These are phyloP conservation scores for Phialophora tarda DNA, from an alignment of 2,329 filamentous ascomycete species.

Conservation along the genomic window DNA sequence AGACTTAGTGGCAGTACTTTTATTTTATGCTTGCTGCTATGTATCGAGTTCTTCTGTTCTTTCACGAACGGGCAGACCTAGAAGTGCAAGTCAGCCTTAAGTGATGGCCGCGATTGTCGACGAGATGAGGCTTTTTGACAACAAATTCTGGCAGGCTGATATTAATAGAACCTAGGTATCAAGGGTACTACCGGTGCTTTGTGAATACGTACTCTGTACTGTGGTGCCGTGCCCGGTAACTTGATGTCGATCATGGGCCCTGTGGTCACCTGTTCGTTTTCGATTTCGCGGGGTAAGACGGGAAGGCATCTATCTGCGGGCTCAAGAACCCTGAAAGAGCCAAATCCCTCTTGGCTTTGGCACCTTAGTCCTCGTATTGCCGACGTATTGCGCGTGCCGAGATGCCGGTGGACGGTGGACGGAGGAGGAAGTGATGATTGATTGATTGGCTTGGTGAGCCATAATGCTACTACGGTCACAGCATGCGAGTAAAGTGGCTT, in stretches of 20 bases:
- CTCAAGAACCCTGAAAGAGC: neutral
- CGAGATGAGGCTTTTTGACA: no score
- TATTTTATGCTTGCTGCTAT: neutral
- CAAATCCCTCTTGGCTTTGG: neutral
- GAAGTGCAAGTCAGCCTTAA: neutral
- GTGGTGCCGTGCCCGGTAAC: neutral
- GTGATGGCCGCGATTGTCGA: no score
- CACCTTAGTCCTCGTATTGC: neutral
- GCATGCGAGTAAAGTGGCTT: neutral
- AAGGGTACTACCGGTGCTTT: no score
- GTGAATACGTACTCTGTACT: no score
- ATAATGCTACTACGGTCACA: neutral
- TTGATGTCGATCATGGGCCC: slow-evolving; percentile 6
- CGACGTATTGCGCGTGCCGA: slow-evolving; percentile 3
- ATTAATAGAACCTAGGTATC: no score
- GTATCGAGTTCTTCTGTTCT: neutral
- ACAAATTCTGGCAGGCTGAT: no score
- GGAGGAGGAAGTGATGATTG: neutral
- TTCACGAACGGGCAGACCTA: neutral
- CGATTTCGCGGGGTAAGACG: slow-evolving; percentile 1
- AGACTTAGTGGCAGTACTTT: neutral
- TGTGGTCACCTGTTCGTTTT: neutral
- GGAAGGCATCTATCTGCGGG: neutral
- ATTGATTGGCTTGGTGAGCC: neutral
- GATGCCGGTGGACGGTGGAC: neutral